Conservation (phyloP, 805 yeast species). For the Candida palmyrensis region DNA sequence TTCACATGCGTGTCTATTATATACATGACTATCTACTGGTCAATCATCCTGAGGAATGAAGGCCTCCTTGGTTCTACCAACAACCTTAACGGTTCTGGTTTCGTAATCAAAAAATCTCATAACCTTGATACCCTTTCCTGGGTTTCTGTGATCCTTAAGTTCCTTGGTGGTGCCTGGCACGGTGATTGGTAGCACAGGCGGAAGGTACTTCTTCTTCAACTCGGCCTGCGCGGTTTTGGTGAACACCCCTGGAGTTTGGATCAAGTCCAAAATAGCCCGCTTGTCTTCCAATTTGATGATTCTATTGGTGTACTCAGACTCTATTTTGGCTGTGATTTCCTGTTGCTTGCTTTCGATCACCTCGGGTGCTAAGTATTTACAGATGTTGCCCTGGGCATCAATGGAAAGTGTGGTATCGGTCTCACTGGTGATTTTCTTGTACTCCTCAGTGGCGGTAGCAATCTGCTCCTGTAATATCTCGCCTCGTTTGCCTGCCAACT, state of each 20-base stretch:
- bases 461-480: slow-evolving; percentile 24
- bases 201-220: slow-evolving; percentile 47
- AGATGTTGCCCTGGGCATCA: slow-evolving; percentile 39
- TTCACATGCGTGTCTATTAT: slow-evolving; percentile 4
- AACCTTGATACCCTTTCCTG: slow-evolving; percentile 43
- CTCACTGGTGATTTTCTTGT: slow-evolving; percentile 29
- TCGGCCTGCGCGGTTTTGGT: slow-evolving; percentile 26
- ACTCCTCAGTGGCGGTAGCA: slow-evolving; percentile 16
- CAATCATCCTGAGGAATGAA: slow-evolving; percentile 18
- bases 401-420: slow-evolving; percentile 46
- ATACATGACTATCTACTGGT: neutral
- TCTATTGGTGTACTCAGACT: slow-evolving; percentile 14
- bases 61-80: slow-evolving; percentile 52
- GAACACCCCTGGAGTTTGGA: slow-evolving; percentile 39
- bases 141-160: slow-evolving; percentile 32
- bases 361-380: slow-evolving; percentile 28
- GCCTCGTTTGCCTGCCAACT: slow-evolving; percentile 33
- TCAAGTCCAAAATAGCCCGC: slow-evolving; percentile 36
- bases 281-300: slow-evolving; percentile 32
- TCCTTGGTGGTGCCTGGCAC: slow-evolving; percentile 37
- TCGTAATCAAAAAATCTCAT: slow-evolving; percentile 59
- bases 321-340: slow-evolving; percentile 17
- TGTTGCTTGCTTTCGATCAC: slow-evolving; percentile 17
- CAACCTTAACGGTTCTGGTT: slow-evolving; percentile 44
- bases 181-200: slow-evolving; percentile 50